A percentile compares a stretch with the other conserved stretches of the same genome.
These are phyloP conservation scores for Brasenia schreberi DNA, from an alignment of 164 flowering plant genomes.

Conservation along the genomic window DNA sequence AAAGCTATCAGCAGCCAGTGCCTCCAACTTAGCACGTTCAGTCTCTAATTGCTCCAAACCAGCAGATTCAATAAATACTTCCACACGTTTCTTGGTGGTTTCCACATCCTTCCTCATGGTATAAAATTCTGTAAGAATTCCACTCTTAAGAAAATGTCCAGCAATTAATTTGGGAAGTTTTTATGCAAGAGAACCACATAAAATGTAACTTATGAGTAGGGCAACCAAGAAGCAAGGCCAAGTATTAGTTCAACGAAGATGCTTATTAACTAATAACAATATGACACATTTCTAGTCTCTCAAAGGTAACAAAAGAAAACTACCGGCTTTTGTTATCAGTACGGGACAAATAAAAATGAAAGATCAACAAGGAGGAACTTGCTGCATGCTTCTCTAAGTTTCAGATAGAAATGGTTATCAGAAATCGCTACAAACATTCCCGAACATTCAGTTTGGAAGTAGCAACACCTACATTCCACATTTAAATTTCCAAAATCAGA, in stretches of 20 bases:
- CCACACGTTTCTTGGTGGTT: constrained; percentile 41
- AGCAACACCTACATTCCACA: too few species aligned
- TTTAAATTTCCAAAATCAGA: too few species aligned
- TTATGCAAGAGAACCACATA: not conserved
- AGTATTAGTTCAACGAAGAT: not conserved
- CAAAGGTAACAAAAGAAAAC: not conserved
- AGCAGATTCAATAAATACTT: constrained; percentile 60
- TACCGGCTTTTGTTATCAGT: too few species aligned
- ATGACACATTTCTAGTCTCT: not conserved
- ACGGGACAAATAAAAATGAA: too few species aligned
- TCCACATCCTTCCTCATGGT: constrained; percentile 79
- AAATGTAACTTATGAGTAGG: not conserved
- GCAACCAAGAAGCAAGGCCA: not conserved
- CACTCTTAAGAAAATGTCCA: not conserved
- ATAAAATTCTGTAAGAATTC: constrained; percentile 61
- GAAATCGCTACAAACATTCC: too few species aligned
- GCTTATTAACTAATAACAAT: constrained; percentile 1
- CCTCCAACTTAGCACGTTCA: constrained; percentile 49
- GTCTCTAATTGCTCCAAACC: constrained; percentile 57
- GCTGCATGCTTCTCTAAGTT: too few species aligned
- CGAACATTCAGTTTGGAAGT: too few species aligned
- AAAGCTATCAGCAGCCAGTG: constrained; percentile 56
- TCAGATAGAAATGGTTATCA: too few species aligned
- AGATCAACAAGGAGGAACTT: too few species aligned
- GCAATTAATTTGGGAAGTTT: not conserved